Evolutionary conservation across 495 filamentous ascomycete species (phyloP), one percentile per base, ranked within the genome.

Genomic region (Chlorociboria aeruginascens): DNA sequence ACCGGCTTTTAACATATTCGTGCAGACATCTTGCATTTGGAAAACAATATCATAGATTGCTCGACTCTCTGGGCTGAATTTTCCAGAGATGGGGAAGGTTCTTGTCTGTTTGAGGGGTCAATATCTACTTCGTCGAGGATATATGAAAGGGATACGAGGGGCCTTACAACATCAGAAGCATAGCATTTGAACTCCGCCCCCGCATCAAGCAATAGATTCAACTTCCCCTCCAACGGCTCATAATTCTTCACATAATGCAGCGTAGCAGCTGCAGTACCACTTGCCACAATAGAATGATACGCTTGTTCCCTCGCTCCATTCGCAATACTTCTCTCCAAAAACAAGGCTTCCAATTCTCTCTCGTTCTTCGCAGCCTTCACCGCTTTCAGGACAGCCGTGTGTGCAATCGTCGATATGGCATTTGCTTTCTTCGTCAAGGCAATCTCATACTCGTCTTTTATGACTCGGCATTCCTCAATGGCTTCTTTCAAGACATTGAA

Each of bases 221-320:
- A 70, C 62, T 86, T 86, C 16, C 76, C 81, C 8, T 64, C 61
- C 41, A 92, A 63, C 0, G 77, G 65, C 53, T 76, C 72, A 53
- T 89, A 68, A 58, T 96, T 95, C 46, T 80, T 73, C 11, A 83
- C 75, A 55, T 96, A 96, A 66, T 95, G 89, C 37, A 96, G 74
- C 6, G 88, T 95, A 7, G 88, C 83, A 2, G 82, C 86, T 11
- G 83, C 77, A 7, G 76, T 71, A 3, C 88, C 89, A 46, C 70
- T 71, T 7, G 86, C 89, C 31, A 89, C 81, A 60, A 95, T 93
- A 31, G 79, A 77, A 55, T 83, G 81, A 66, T 96, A 96, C 0
- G 89, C 82, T 66, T 88, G 84, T 45, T 90, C 74, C 35, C 74
- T 76, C 9, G 80, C 80, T 28, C 83, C 85, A 58, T 79, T 71